Base-by-base conservation (phyloP, 495 filamentous ascomycete species). In the Penicillium waksmanii region DNA sequence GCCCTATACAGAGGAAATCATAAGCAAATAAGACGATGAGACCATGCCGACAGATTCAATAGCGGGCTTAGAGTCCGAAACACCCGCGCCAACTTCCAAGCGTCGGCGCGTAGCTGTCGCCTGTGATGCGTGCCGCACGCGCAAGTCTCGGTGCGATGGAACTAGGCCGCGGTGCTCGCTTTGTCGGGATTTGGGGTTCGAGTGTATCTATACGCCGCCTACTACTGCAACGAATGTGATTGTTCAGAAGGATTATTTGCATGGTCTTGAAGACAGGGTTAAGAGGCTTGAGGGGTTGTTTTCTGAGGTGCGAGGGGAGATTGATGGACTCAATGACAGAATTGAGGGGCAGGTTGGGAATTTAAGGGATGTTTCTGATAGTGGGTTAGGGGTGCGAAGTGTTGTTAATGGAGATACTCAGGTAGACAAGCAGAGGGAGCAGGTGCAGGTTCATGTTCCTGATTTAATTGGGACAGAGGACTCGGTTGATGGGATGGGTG, bases 121-220 rank as follows among this genome's bases (percentile, higher is more conserved):
- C 31, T 82, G 80, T 51, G 71, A 73, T 53, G 64, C 77, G 17
- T 82, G 80, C 44, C 68, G 80, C 40, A 68, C 65, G 8, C 70
- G 80, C 17, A 82, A 82, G 51, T 80, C 80, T 33, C 71, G 77
- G 64, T 82, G 80, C 46, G 78, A 82, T 64, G 77, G 80, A n/a
- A 57, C 55, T 13, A 67, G 78, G n/a, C 80, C 80, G 10, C 74
- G 68, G 49, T 82, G 80, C 53, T 69, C 67, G 44, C 66, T 69
- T 51, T 82, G 80, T 51, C 44, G 40, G 55, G 74, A 80, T 18
- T 57, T 82, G 27, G 74, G 72, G 18, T 76, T 76, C 55, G 78
- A 80, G 10, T 82, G 80, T 62, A 60, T 78, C 3, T 82, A 82
- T 62, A 68, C 70, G 13, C 64, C 76, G 10, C 64, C 72, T 9